Evolutionary conservation across 2,329 filamentous ascomycete species (phyloP).

Genomic region (Trichoderma afroharzianum): DNA sequence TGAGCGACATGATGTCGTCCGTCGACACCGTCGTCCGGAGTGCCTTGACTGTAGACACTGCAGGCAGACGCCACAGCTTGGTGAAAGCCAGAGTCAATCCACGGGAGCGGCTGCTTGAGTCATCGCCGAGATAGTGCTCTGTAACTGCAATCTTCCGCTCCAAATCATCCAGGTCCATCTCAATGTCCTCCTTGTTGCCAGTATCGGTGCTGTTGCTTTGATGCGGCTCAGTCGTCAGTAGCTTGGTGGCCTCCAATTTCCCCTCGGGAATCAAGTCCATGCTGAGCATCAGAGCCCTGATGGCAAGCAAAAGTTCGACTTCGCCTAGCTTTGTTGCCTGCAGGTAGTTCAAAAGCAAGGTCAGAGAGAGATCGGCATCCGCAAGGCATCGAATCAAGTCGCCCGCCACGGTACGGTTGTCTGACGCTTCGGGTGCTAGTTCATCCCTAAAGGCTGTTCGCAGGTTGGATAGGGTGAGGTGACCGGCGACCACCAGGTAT

Average conservation of each 20-base stretch:
- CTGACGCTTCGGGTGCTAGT: slow-evolving; percentile 40
- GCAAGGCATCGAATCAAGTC: slow-evolving; percentile 61
- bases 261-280: slow-evolving; percentile 56
- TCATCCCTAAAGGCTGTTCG: slow-evolving; percentile 54
- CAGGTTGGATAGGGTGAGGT: slow-evolving; percentile 57
- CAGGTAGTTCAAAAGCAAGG: slow-evolving; percentile 63
- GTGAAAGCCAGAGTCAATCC: slow-evolving; percentile 66
- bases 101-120: slow-evolving; percentile 58
- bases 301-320: slow-evolving; percentile 62
- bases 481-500: slow-evolving; percentile 58
- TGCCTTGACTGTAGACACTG: slow-evolving; percentile 55
- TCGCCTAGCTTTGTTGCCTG: slow-evolving; percentile 62
- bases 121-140: slow-evolving; percentile 62
- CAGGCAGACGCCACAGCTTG: slow-evolving; percentile 65
- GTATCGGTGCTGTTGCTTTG: slow-evolving; percentile 21
- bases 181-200: slow-evolving; percentile 33
- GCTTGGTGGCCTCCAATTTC: slow-evolving; percentile 31
- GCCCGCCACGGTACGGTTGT: slow-evolving; percentile 49
- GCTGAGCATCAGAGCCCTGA: slow-evolving; percentile 65
- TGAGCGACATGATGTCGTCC: slow-evolving; percentile 66
- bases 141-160: slow-evolving; percentile 65
- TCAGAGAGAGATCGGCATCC: slow-evolving; percentile 64
- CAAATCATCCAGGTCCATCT: slow-evolving; percentile 56
- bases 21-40: slow-evolving; percentile 62
- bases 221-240: slow-evolving; percentile 30